Evolutionary conservation across 2,329 filamentous ascomycete species (phyloP).

Genomic region (Colletotrichum navitas): DNA sequence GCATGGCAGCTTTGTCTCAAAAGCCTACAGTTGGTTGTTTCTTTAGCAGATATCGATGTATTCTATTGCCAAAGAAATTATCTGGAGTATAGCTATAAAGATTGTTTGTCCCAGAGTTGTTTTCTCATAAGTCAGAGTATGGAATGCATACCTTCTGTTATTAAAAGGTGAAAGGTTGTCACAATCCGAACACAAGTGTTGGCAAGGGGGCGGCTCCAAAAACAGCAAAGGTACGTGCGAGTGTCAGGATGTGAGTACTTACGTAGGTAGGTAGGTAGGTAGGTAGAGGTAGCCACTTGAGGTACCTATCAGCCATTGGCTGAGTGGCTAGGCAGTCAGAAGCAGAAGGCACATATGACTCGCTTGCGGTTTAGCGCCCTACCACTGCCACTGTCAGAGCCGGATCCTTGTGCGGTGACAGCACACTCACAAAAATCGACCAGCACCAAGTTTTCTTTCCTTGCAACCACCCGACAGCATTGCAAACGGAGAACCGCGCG

Average conservation of each 20-base stretch:
- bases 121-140: not conserved
- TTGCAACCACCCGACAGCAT: slow-evolving; percentile 34
- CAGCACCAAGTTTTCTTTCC: slow-evolving; percentile 40
- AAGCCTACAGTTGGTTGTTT: not conserved
- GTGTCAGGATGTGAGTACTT: not conserved
- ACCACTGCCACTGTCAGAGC: slow-evolving; percentile 15
- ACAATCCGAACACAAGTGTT: slow-evolving; percentile 4
- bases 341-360: slow-evolving; percentile 30
- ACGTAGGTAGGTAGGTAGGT: not conserved
- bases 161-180: not conserved
- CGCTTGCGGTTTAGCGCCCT: slow-evolving; percentile 41
- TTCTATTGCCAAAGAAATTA: not conserved
- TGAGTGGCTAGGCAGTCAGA: slow-evolving; percentile 27
- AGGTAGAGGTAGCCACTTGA: not conserved
- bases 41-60: not conserved
- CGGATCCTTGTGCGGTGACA: slow-evolving; percentile 37
- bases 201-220: slow-evolving; percentile 1
- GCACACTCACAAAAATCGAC: slow-evolving; percentile 36
- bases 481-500: slow-evolving; percentile 40
- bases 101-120: not conserved
- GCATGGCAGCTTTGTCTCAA: slow-evolving; percentile 33
- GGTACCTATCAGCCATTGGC: not conserved
- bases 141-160: not conserved
- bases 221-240: slow-evolving; percentile 23
- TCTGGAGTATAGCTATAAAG: not conserved